Conservation (phyloP, 208 protist genomes). For the Trypanosoma brucei region DNA sequence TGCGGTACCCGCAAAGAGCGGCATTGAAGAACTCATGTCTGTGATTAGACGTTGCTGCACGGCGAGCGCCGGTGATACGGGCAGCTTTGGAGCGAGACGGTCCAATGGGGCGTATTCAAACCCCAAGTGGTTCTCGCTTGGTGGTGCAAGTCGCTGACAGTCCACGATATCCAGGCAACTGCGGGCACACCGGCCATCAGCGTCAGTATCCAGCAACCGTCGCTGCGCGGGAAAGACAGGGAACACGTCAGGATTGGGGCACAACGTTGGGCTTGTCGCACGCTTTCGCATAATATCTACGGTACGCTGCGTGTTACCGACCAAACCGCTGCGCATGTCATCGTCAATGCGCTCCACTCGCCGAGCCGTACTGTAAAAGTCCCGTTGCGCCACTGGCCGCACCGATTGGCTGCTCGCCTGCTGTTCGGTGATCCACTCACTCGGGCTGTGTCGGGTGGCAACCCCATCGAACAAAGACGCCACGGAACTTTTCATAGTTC, state of each 20-base stretch:
- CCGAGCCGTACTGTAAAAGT: slow-evolving; percentile 69
- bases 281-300: slow-evolving; percentile 76
- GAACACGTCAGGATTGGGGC: slow-evolving; percentile 32
- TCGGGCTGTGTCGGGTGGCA: slow-evolving; percentile 20
- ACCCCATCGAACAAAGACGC: background rate
- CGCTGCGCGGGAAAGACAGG: slow-evolving; percentile 15
- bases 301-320: slow-evolving; percentile 64
- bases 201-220: slow-evolving; percentile 30
- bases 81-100: slow-evolving; percentile 31
- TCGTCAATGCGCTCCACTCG: slow-evolving; percentile 72
- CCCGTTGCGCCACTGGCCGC: slow-evolving; percentile 34
- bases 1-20: slow-evolving; percentile 64
- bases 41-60: slow-evolving; percentile 74
- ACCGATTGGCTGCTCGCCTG: slow-evolving; percentile 49
- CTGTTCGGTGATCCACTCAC: slow-evolving; percentile 54
- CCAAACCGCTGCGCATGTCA: slow-evolving; percentile 49
- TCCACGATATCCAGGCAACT: slow-evolving; percentile 84
- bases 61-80: slow-evolving; percentile 37
- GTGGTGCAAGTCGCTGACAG: slow-evolving; percentile 57
- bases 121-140: slow-evolving; percentile 57
- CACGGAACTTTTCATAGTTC: background rate
- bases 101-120: slow-evolving; percentile 38
- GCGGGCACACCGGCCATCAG: slow-evolving; percentile 29
- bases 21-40: slow-evolving; percentile 53
- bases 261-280: slow-evolving; percentile 40